Conservation (phyloP, 1,139 yeast genomes). For the Candida tunisiensis region DNA sequence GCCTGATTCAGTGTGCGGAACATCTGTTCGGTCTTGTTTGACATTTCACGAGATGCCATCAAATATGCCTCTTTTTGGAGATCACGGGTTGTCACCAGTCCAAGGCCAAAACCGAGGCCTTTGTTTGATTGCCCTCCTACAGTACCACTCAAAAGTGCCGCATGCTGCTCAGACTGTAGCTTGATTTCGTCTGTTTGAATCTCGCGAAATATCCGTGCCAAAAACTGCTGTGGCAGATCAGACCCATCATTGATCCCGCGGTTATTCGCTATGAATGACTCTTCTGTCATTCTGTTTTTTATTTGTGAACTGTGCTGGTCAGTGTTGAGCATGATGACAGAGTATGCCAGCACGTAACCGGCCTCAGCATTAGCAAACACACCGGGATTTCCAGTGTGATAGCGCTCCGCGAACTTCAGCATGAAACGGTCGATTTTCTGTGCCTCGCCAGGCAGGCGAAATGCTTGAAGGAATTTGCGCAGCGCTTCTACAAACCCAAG, state of each 20-base stretch:
- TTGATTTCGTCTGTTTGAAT: conserved; percentile 76
- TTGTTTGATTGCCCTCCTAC: conserved; percentile 21
- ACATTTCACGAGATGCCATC: conserved; percentile 84
- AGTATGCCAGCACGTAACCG: conserved; percentile 72
- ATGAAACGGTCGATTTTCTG: conserved; percentile 94
- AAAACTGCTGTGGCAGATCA: conserved; percentile 60
- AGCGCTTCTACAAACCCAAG: conserved; percentile 71
- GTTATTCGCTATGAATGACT: conserved; percentile 73
- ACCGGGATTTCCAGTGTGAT: conserved; percentile 67
- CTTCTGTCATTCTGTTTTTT: conserved; percentile 71
- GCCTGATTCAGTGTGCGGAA: conserved; percentile 41
- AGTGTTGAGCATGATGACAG: conserved; percentile 74
- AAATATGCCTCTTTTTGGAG: conserved; percentile 71
- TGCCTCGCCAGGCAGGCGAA: conserved; percentile 94
- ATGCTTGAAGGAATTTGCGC: conserved; percentile 68
- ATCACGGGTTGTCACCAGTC: conserved; percentile 43
- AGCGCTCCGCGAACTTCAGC: conserved; percentile 93
- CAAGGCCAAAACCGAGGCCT: conserved; percentile 31
- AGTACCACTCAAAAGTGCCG: conserved; percentile 55
- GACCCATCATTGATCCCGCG: conserved; percentile 89
- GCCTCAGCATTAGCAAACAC: conserved; percentile 64
- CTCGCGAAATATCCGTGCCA: conserved; percentile 55
- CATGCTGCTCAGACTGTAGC: conserved; percentile 84
- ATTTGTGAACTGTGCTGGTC: conserved; percentile 77
- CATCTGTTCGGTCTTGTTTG: conserved; percentile 73